Evolutionary conservation across 1,284 basidiomycete genomes (phyloP), one percentile per base, ranked within the genome.

Genomic region (Ganoderma lingzhi): DNA sequence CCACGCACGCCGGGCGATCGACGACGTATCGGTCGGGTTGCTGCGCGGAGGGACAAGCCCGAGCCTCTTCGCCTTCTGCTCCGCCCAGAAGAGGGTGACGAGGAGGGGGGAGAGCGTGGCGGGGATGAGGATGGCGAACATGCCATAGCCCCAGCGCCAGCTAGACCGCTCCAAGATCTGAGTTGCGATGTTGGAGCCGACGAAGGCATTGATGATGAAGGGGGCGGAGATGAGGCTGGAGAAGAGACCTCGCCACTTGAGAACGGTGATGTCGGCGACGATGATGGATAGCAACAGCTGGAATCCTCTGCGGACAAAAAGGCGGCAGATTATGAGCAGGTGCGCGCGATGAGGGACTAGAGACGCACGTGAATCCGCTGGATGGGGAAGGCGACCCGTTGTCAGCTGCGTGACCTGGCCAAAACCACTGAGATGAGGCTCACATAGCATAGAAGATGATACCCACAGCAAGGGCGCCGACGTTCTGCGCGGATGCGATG

Each of bases 111-210:
- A 75, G 41, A 91, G 82, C 0, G 87, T 77, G 2, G 80, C 81
- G 0, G 90, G 89, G 35, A 90, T 81, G 44, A 91, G 82, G 72
- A 90, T 87, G 61, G 85, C 88, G 77, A 88, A 91, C 88, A 94
- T 92, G 62, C 86, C 91, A 75, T 93, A 92, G 39, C 93, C 93
- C 89, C 91, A 93, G 79, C 93, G 82, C 94, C 93, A 95, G 4
- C 86, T 84, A 51, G 82, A 76, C 59, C 86, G 82, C 62, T 87
- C 80, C 61, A 94, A 80, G 10, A 90, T 82, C 44, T 83, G 81
- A 23, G 89, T 84, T 9, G 86, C 84, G 64, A 95, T 88, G 76
- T 93, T 93, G 10, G 92, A 87, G 6, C 91, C 88, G 73, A 95
- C 85, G 79, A 90, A 94, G 59, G 86, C 82, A 79, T 88, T 86